Conservation (phyloP, 176 grass and related monocot species). For the Oryza punctata region DNA sequence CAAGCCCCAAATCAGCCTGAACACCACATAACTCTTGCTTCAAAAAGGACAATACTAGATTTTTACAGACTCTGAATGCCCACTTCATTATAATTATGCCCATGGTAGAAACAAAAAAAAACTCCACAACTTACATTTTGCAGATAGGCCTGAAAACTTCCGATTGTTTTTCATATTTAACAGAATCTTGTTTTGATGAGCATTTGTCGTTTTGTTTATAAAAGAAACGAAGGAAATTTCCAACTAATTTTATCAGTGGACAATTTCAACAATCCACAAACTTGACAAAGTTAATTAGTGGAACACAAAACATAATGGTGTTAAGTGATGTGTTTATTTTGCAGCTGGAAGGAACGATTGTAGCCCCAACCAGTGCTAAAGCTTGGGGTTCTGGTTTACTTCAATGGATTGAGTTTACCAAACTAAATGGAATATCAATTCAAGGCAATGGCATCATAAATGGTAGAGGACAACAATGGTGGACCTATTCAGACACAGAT, state of each 20-base stretch:
- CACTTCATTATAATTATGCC: neutral
- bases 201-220: neutral
- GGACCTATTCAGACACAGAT: constrained; percentile 66
- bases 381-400: constrained; percentile 76
- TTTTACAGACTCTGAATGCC: neutral
- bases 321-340: constrained; percentile 32
- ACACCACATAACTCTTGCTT: neutral
- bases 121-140: neutral
- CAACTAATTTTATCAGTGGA: constrained; percentile 7
- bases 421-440: constrained; percentile 86
- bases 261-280: neutral
- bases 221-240: neutral
- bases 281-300: neutral
- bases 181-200: neutral
- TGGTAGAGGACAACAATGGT: constrained; percentile 83
- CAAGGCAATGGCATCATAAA: constrained; percentile 86
- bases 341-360: constrained; percentile 83
- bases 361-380: constrained; percentile 77
- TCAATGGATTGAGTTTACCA: constrained; percentile 96
- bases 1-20: neutral
- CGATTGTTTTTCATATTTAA: neutral
- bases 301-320: constrained; percentile 24
- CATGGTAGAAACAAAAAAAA: neutral
- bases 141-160: neutral
- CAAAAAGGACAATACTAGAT: neutral